Evolutionary conservation across 2,329 filamentous ascomycete genomes (phyloP).

Genomic region (Aspergillus niger): DNA sequence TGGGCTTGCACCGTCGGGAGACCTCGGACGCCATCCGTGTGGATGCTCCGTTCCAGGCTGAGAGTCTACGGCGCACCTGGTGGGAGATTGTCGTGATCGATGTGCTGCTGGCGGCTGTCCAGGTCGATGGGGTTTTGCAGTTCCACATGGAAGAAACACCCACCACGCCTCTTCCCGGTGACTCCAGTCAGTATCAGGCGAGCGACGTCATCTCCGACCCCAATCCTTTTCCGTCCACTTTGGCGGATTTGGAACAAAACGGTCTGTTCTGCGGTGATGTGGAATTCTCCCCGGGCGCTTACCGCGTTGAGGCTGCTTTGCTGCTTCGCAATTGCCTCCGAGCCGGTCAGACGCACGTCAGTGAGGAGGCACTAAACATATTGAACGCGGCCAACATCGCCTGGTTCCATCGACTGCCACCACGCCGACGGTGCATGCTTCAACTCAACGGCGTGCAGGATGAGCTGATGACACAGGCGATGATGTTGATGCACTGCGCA

Average conservation of each 20-base stretch:
- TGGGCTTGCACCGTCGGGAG: constrained; percentile 1
- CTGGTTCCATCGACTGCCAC: constrained; percentile 8
- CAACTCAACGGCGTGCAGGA: constrained; percentile 5
- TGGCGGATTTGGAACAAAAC: background rate
- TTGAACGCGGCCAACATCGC: constrained; percentile 5
- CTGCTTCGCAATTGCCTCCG: constrained; percentile 13
- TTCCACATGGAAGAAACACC: background rate
- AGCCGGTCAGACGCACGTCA: background rate
- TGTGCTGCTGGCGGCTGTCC: constrained; percentile 10
- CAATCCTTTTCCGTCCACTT: background rate
- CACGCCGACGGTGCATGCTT: background rate
- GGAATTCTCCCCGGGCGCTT: constrained; percentile 8
- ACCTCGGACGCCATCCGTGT: background rate
- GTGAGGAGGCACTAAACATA: background rate
- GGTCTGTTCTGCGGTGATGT: background rate
- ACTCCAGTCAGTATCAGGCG: constrained; percentile 1
- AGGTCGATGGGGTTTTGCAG: constrained; percentile 8
- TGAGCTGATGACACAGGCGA: constrained; percentile 7
- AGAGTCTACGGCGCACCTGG: constrained; percentile 14
- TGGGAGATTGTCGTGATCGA: constrained; percentile 16
- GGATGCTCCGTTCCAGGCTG: background rate
- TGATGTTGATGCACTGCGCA: constrained; percentile 15
- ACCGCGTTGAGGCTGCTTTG: constrained; percentile 7
- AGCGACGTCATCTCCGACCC: background rate
- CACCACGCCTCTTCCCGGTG: constrained; percentile 3